phyloP scores from a whole-genome alignment of 345 rosid species.

The Eucalyptus microcorys region DNA sequence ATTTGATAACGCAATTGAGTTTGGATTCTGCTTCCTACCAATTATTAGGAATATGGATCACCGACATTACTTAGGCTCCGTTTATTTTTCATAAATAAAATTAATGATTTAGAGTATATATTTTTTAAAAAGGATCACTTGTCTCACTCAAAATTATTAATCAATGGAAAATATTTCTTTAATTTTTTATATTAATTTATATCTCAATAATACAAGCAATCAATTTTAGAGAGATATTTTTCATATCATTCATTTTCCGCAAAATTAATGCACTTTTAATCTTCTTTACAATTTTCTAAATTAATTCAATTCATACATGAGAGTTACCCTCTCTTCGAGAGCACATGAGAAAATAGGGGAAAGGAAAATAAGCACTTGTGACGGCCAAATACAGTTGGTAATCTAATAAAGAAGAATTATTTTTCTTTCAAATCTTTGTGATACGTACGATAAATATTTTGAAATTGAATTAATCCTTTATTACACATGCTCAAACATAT shows the following conservation, averaged over 20 bases:
- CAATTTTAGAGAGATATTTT: neutral
- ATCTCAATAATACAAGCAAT: accelerated
- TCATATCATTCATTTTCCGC: neutral
- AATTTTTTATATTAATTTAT: neutral
- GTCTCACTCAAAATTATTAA: neutral
- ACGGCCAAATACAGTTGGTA: too few species aligned
- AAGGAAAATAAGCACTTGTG: too few species aligned
- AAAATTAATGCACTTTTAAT: neutral
- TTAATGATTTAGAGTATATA: neutral
- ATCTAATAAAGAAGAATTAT: neutral
- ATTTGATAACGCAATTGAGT: neutral
- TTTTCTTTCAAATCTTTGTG: neutral
- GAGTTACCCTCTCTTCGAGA: neutral
- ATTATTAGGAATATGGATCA: neutral
- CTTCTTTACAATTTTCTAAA: neutral
- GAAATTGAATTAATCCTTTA: neutral
- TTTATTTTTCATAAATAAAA: neutral
- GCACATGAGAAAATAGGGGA: accelerated
- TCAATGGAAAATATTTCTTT: neutral
- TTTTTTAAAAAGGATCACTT: accelerated
- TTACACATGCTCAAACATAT: neutral
- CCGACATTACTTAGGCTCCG: accelerated
- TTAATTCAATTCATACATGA: accelerated
- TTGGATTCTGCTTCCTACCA: neutral
- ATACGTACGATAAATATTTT: neutral